These are phyloP conservation scores for Pichia membranifaciens DNA, from an alignment of 805 yeast genomes.

Conservation along the genomic window DNA sequence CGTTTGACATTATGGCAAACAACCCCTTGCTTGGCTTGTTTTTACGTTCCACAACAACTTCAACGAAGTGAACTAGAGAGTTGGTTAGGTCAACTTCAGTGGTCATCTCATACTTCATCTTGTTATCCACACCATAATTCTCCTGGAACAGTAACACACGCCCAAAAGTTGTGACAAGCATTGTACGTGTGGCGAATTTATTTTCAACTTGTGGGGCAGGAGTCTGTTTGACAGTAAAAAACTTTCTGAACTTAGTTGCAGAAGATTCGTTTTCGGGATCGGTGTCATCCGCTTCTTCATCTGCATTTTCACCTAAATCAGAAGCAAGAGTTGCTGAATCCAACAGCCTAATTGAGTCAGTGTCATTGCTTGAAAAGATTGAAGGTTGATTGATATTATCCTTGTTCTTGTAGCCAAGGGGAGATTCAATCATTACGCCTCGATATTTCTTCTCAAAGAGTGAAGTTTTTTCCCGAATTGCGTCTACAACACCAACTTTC, in stretches of 20 bases:
- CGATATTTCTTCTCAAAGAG: slow-evolving; percentile 49
- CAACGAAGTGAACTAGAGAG: slow-evolving; percentile 52
- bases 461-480: slow-evolving; percentile 40
- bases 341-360: slow-evolving; percentile 27
- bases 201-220: slow-evolving; percentile 15
- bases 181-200: slow-evolving; percentile 39
- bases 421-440: slow-evolving; percentile 55
- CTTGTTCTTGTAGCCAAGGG: slow-evolving; percentile 44
- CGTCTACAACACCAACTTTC: slow-evolving; percentile 49
- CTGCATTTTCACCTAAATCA: slow-evolving; percentile 6
- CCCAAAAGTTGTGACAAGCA: slow-evolving; percentile 58
- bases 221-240: slow-evolving; percentile 21
- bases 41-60: slow-evolving; percentile 38
- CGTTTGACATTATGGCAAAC: slow-evolving; percentile 55
- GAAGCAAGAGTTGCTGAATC: slow-evolving; percentile 12
- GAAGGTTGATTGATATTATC: slow-evolving; percentile 20
- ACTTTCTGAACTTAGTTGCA: slow-evolving; percentile 24
- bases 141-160: slow-evolving; percentile 51
- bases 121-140: slow-evolving; percentile 28
- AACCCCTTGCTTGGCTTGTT: slow-evolving; percentile 36
- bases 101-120: slow-evolving; percentile 40
- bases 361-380: slow-evolving; percentile 16
- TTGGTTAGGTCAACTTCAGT: slow-evolving; percentile 51
- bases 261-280: slow-evolving; percentile 14
- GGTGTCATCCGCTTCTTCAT: slow-evolving; percentile 16